These are phyloP conservation scores for Cicer chorassanicum DNA, from an alignment of 306 rosid species.

Conservation along the genomic window DNA sequence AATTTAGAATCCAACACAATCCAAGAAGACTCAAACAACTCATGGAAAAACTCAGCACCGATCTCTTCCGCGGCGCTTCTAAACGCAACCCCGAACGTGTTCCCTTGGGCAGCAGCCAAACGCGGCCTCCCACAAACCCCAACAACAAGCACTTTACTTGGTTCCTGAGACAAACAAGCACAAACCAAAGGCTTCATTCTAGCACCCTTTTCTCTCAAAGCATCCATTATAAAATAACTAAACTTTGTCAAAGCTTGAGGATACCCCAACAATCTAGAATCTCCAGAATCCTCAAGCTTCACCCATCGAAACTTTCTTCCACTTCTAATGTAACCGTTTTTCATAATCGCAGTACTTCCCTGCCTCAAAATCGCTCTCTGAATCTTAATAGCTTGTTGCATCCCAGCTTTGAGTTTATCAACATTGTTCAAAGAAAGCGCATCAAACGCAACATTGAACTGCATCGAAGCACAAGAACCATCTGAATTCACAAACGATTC, in stretches of 20 bases:
- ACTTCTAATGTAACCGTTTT: conserved; percentile 81
- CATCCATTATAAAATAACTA: conserved; percentile 95
- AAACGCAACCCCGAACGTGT: conserved; percentile 85
- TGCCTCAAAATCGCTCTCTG: conserved; percentile 91
- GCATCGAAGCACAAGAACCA: conserved; percentile 82
- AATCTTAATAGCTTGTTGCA: conserved; percentile 86
- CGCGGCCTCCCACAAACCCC: conserved; percentile 98
- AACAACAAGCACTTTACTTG: conserved; percentile 73
- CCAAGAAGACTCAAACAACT: conserved; percentile 95
- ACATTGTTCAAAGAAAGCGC: conserved; percentile 77
- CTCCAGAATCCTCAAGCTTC: conserved; percentile 80
- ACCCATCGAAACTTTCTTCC: conserved; percentile 95
- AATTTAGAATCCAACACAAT: conserved; percentile 71
- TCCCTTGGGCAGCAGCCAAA: conserved; percentile 85
- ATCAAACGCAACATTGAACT: conserved; percentile 86
- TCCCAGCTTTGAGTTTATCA: conserved; percentile 77
- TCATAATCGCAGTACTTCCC: conserved; percentile 84
- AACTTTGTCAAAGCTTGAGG: conserved; percentile 95
- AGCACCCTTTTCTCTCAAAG: conserved; percentile 89
- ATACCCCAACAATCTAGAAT: conserved; percentile 74
- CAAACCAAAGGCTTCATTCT: conserved; percentile 94
- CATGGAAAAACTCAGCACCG: conserved; percentile 81
- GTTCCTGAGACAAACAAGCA: conserved; percentile 90
- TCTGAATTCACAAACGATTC: conserved; percentile 81
- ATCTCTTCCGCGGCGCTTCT: conserved; percentile 79